These are phyloP conservation scores for Hymenoscyphus linearis DNA, from an alignment of 2,329 filamentous ascomycete species.

Conservation along the genomic window DNA sequence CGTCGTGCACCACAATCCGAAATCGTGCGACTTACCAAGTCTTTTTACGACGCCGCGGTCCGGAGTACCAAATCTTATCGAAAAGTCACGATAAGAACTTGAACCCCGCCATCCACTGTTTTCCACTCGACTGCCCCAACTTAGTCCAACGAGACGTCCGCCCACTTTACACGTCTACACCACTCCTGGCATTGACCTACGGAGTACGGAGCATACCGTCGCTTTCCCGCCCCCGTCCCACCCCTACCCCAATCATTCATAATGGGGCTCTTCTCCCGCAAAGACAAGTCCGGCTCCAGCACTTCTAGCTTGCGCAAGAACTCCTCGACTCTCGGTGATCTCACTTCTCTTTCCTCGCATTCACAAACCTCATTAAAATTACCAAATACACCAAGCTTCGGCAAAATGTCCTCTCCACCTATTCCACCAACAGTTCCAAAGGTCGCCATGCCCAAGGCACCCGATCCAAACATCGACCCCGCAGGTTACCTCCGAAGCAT, in stretches of 20 bases:
- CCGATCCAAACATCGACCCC: slow-evolving; percentile 82
- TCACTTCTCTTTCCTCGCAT: slow-evolving; percentile 25
- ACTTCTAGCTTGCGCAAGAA: slow-evolving; percentile 23
- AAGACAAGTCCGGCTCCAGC: slow-evolving; percentile 24
- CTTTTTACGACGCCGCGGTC: no score
- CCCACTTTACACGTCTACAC: neutral
- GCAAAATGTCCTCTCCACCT: slow-evolving; percentile 24
- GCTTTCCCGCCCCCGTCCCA: neutral
- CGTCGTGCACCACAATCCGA: neutral
- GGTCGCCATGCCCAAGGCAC: slow-evolving; percentile 74
- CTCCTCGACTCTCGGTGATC: slow-evolving; percentile 23
- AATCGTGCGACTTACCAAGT: neutral
- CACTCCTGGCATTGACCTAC: neutral
- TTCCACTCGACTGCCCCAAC: neutral
- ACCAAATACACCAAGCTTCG: slow-evolving; percentile 24
- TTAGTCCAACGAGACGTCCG: neutral
- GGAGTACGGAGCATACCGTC: neutral
- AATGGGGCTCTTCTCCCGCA: slow-evolving; percentile 31
- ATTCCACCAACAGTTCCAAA: slow-evolving; percentile 53
- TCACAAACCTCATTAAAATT: slow-evolving; percentile 26
- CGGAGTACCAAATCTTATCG: neutral
- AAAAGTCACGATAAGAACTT: neutral
- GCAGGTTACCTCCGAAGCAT: slow-evolving; percentile 88
- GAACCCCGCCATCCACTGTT: neutral
- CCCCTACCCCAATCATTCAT: neutral